Evolutionary conservation across 306 rosid genomes (phyloP).

Genomic region (Oxytropis ochrocephala): DNA sequence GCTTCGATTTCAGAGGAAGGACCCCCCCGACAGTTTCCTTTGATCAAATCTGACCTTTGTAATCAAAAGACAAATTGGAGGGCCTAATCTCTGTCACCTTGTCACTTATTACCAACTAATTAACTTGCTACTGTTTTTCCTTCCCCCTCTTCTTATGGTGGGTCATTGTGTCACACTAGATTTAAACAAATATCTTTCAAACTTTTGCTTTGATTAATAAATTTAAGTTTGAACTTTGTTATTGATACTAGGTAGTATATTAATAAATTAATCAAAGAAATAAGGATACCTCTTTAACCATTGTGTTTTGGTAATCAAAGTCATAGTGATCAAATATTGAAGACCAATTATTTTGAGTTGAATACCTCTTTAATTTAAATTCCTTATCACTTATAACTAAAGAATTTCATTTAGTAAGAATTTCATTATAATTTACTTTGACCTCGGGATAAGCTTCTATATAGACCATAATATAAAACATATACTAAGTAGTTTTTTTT

Average conservation of each 20-base stretch:
- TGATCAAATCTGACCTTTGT: conserved; percentile 19
- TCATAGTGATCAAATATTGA: too few species aligned
- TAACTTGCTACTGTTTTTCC: not conserved
- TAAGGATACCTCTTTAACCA: not conserved
- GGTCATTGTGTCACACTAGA: conserved; percentile 16
- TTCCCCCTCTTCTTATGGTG: conserved; percentile 12
- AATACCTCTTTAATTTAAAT: too few species aligned
- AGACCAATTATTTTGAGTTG: not conserved
- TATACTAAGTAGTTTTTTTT: too few species aligned
- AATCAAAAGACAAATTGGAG: conserved; percentile 29
- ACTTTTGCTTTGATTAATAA: not conserved
- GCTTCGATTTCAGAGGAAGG: conserved; percentile 56
- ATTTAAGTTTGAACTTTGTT: not conserved
- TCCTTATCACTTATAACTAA: not conserved
- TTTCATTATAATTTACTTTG: not conserved
- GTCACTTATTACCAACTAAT: conserved; percentile 30
- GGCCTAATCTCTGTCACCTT: conserved; percentile 18
- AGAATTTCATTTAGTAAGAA: too few species aligned
- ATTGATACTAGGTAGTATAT: not conserved
- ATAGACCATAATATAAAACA: too few species aligned
- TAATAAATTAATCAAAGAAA: not conserved
- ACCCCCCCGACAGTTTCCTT: conserved; percentile 36
- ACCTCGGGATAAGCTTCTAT: not conserved
- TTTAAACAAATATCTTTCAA: not conserved
- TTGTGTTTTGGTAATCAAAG: not conserved